Evolutionary conservation across 1,284 basidiomycete species (phyloP).

Genomic region (Pyrrhoderma lamaoense): DNA sequence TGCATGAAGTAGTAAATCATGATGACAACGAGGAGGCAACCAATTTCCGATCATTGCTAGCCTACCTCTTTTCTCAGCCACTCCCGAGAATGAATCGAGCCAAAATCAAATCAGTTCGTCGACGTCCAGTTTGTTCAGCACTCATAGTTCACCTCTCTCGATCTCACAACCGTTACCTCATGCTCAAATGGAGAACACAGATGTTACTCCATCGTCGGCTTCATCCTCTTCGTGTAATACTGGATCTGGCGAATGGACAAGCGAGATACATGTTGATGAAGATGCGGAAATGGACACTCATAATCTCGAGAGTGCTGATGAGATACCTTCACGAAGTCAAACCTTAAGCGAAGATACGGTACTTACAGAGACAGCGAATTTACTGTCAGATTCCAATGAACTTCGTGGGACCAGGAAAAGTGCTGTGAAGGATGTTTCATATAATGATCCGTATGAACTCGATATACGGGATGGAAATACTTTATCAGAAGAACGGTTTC

Average conservation of each 20-base stretch:
- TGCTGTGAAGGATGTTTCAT: constrained; percentile 17
- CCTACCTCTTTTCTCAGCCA: constrained; percentile 47
- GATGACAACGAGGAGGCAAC: constrained; percentile 51
- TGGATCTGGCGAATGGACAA: constrained; percentile 17
- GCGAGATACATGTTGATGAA: constrained; percentile 2
- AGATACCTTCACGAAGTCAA: not conserved
- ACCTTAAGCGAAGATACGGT: not conserved
- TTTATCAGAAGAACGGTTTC: constrained; percentile 36
- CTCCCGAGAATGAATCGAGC: constrained; percentile 1
- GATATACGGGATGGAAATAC: constrained; percentile 20
- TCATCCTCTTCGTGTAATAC: constrained; percentile 19
- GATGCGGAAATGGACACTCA: constrained; percentile 29
- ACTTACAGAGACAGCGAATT: not conserved
- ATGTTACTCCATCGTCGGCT: not conserved
- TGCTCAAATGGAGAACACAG: not conserved
- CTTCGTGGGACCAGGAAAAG: not conserved
- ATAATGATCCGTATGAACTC: constrained; percentile 34
- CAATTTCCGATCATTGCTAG: constrained; percentile 58
- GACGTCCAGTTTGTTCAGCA: no score
- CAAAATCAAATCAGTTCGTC: no score
- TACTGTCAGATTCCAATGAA: no score
- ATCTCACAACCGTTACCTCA: no score
- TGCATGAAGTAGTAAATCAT: constrained; percentile 66
- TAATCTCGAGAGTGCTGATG: not conserved
- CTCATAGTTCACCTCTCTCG: no score